A percentile compares a stretch with the other conserved stretches of the same genome.
Evolutionary conservation across 1,284 basidiomycete species (phyloP).

Genomic region (Papiliotrema terrestris): DNA sequence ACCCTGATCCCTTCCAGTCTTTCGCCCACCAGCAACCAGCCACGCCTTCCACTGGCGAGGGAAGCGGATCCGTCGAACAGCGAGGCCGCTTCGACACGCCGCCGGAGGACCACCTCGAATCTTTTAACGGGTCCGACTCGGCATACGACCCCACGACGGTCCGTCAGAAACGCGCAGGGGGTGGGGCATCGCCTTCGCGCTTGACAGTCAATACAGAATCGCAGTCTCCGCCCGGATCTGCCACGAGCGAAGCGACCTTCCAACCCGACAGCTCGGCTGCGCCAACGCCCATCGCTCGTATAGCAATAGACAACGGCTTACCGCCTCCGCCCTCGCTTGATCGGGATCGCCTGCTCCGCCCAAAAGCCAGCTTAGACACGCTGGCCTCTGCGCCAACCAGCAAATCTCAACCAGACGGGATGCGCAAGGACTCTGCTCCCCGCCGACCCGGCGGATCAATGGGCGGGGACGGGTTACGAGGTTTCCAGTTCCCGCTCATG

Average conservation of each 20-base stretch:
- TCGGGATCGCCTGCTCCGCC: neutral
- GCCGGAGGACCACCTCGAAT: constrained; percentile 6
- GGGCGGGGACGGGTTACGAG: constrained; percentile 33
- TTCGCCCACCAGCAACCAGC: constrained; percentile 35
- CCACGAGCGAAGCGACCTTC: constrained; percentile 4
- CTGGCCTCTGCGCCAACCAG: constrained; percentile 28
- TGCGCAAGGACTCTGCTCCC: constrained; percentile 7
- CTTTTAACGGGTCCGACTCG: neutral
- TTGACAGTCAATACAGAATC: constrained; percentile 8
- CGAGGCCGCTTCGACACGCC: constrained; percentile 14
- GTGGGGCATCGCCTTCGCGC: constrained; percentile 11
- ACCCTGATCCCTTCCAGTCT: constrained; percentile 44
- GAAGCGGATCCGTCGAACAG: constrained; percentile 20
- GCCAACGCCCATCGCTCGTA: constrained; percentile 23
- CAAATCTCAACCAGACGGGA: constrained; percentile 16
- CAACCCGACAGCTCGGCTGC: constrained; percentile 8
- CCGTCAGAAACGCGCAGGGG: constrained; percentile 13
- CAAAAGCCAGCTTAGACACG: constrained; percentile 29
- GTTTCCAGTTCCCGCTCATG: constrained; percentile 45
- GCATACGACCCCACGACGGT: constrained; percentile 22
- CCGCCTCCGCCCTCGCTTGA: constrained; percentile 2
- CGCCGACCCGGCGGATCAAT: constrained; percentile 30
- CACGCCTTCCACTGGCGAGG: constrained; percentile 23
- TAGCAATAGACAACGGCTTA: constrained; percentile 2
- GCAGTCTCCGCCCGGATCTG: neutral